These are phyloP conservation scores for Coprinellus micaceus DNA, from an alignment of 768 basidiomycete species.

Conservation along the genomic window DNA sequence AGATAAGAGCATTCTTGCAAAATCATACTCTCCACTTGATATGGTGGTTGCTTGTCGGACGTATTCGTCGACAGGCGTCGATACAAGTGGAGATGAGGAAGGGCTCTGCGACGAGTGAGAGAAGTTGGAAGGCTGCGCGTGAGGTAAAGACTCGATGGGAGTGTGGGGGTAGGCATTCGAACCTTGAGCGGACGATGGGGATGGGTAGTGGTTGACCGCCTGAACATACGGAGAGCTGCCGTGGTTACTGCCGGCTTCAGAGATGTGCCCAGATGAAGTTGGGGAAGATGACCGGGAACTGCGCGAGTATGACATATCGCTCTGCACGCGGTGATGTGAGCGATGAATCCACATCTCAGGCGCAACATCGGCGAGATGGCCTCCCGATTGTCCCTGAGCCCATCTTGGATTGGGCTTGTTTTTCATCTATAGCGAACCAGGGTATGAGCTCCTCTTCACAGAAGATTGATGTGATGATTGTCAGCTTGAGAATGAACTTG, in stretches of 20 bases:
- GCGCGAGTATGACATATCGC: slow-evolving; percentile 28
- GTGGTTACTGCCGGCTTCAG: not conserved
- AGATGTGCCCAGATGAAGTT: not conserved
- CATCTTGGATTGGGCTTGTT: slow-evolving; percentile 71
- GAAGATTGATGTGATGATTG: slow-evolving; percentile 2
- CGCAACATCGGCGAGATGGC: slow-evolving; percentile 25
- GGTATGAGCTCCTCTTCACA: not conserved
- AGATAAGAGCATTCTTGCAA: slow-evolving; percentile 38
- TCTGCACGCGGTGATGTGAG: slow-evolving; percentile 13
- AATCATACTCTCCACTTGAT: slow-evolving; percentile 36
- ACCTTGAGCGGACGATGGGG: not conserved
- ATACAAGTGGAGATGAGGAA: slow-evolving; percentile 35
- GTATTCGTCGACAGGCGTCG: slow-evolving; percentile 47
- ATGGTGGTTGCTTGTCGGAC: slow-evolving; percentile 26
- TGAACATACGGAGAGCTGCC: not conserved
- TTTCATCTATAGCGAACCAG: slow-evolving; percentile 46
- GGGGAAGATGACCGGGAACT: slow-evolving; percentile 1
- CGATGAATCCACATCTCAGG: slow-evolving; percentile 25
- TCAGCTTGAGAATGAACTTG: slow-evolving; percentile 33
- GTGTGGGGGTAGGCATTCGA: not conserved
- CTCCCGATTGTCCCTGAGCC: slow-evolving; percentile 39
- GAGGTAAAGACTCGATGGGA: not conserved
- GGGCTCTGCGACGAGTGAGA: slow-evolving; percentile 27
- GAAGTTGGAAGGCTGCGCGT: not conserved
- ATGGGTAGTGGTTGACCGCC: not conserved